Evolutionary conservation across 2,329 filamentous ascomycete genomes (phyloP), one percentile per base, ranked within the genome.

Genomic region (Xenosphaeropsis pyriputrescens): DNA sequence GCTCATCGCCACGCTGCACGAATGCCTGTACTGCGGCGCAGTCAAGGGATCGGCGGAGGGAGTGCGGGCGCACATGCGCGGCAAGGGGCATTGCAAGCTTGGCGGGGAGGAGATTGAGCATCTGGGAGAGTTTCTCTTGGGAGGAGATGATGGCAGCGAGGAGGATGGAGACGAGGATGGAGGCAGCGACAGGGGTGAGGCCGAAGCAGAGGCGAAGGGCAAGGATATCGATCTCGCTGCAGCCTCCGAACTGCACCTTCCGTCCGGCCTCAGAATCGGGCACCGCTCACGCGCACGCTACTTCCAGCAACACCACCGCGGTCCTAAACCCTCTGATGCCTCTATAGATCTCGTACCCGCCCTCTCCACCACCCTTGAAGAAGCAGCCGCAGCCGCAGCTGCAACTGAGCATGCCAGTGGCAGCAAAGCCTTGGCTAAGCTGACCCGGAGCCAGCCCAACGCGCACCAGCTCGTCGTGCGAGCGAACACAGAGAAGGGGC

Each of bases 231-330:
- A 26, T 26, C 22, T 39, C n/a, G 22, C 37, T 1, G 50, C 55
- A n/a, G 50, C 54, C 2, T 44, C 50, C 18, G 54, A 53, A 3
- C 37, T 62, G 0, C 49, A 50, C 3, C 40, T 63, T 1, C 52
- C 58, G 0, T 62, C 59, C 0, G 58, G 60, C 4, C 59, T 53
- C 17, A 49, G 56, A 6, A 47, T 61, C 6, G 49, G 50, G 9
- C 50, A 50, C 33, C 51, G 55, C 15, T 50, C 48, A 16, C 36
- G 32, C 29, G 19, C 31, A 5, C 34, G 40, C 2, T 32, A 30
- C 9, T 37, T 35, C 22, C 43, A 37, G 15, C 40, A 41, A 15
- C 32, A 36, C 29, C 29, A 39, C 13, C 29, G 17, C 29, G 29
- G 14, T 3, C 36, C 36, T 18, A 35, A 40, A 7, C 34, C 38